Conservation (phyloP, 1,284 basidiomycete genomes). For the Chalciporus sp. region DNA sequence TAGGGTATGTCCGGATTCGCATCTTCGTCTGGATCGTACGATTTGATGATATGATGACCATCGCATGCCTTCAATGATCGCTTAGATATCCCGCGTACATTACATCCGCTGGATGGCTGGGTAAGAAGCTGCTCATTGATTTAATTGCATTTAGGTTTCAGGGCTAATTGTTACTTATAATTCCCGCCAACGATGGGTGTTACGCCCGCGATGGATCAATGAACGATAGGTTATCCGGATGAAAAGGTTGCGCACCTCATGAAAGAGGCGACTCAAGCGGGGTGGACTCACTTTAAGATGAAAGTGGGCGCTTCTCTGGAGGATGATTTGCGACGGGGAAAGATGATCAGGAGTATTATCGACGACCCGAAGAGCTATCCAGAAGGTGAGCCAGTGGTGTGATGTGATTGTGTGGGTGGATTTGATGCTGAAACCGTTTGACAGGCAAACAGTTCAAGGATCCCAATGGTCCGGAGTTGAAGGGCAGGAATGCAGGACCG, state of each 20-base stretch:
- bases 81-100: slow-evolving; percentile 90
- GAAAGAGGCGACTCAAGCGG: slow-evolving; percentile 76
- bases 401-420: not conserved
- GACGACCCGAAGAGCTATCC: slow-evolving; percentile 80
- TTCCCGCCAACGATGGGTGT: not conserved
- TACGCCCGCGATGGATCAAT: not conserved
- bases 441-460: slow-evolving; percentile 41
- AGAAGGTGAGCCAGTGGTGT: slow-evolving; percentile 31
- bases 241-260: slow-evolving; percentile 87
- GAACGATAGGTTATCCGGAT: slow-evolving; percentile 62
- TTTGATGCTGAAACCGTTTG: not conserved
- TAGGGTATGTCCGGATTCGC: slow-evolving; percentile 47
- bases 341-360: slow-evolving; percentile 86
- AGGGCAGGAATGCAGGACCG: slow-evolving; percentile 88
- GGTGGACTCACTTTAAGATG: slow-evolving; percentile 96
- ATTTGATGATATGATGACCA: slow-evolving; percentile 1
- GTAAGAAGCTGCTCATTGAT: slow-evolving; percentile 29
- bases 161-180: slow-evolving; percentile 3
- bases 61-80: not conserved
- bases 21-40: not conserved
- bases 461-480: slow-evolving; percentile 60
- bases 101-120: slow-evolving; percentile 92
- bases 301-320: slow-evolving; percentile 86
- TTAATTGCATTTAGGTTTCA: not conserved
- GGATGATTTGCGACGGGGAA: slow-evolving; percentile 82